Conservation (phyloP, 495 filamentous ascomycete genomes). For the Pyronema omphalodes region DNA sequence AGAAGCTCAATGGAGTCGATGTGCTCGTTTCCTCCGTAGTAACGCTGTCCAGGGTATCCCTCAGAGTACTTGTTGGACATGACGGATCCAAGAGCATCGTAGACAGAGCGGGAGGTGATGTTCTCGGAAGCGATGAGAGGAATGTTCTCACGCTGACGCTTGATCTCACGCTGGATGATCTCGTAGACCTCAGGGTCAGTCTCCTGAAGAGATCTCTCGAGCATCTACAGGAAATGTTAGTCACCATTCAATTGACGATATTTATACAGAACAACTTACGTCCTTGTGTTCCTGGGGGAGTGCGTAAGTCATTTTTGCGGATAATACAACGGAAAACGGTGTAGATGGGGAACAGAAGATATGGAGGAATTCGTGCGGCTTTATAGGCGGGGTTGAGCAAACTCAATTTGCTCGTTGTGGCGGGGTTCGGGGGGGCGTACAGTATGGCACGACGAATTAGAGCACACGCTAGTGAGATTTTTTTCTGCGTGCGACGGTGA, state of each 20-base stretch:
- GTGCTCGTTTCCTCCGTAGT: slow-evolving; percentile 98
- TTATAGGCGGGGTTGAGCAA: background rate
- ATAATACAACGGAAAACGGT: background rate
- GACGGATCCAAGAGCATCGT: slow-evolving; percentile 72
- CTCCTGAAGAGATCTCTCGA: slow-evolving; percentile 70
- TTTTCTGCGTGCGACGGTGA: background rate
- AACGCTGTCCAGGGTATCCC: slow-evolving; percentile 93
- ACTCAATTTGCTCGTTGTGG: background rate
- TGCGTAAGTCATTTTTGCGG: slow-evolving; percentile 42
- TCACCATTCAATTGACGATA: slow-evolving; percentile 32
- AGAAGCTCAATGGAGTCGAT: slow-evolving; percentile 91
- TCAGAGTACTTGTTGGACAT: slow-evolving; percentile 99
- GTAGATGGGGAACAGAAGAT: background rate
- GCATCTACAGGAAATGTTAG: slow-evolving; percentile 42
- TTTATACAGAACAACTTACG: slow-evolving; percentile 34
- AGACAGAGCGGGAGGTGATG: slow-evolving; percentile 74
- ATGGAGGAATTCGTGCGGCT: background rate
- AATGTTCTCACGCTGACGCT: slow-evolving; percentile 95
- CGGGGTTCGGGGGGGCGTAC: background rate
- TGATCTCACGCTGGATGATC: slow-evolving; percentile 91
- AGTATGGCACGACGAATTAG: background rate
- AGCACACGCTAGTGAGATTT: background rate
- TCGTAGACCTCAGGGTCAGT: slow-evolving; percentile 78
- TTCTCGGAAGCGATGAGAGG: slow-evolving; percentile 93
- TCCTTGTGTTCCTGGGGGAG: slow-evolving; percentile 76